phyloP scores from a whole-genome alignment of 1,139 yeast species.

The Sugiyamaella grinbergsii region DNA sequence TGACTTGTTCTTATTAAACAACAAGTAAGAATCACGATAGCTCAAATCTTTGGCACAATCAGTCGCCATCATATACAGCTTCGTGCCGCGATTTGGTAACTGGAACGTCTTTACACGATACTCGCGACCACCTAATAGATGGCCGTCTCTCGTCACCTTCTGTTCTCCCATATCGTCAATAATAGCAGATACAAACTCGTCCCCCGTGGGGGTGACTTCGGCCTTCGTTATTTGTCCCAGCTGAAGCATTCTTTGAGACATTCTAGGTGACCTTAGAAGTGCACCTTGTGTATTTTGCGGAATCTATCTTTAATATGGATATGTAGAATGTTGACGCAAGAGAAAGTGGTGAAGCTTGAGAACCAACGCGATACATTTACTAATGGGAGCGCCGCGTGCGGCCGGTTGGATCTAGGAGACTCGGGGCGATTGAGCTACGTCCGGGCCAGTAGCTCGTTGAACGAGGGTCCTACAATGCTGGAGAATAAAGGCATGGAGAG shows the following conservation, averaged over 20 bases:
- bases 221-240: constrained; percentile 34
- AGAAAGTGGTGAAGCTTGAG: neutral
- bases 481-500: too few relatives aligned
- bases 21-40: constrained; percentile 63
- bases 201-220: constrained; percentile 37
- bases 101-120: constrained; percentile 61
- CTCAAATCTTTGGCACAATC: constrained; percentile 69
- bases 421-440: neutral
- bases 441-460: neutral
- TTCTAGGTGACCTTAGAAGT: neutral
- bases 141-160: constrained; percentile 59
- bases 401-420: neutral
- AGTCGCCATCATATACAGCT: constrained; percentile 64
- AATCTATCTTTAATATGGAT: neutral
- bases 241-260: constrained; percentile 29
- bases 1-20: constrained; percentile 61
- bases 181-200: constrained; percentile 42
- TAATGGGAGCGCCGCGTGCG: neutral
- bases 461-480: too few relatives aligned
- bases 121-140: constrained; percentile 57
- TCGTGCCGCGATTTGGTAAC: constrained; percentile 53
- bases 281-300: neutral
- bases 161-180: constrained; percentile 57
- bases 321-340: too few relatives aligned
- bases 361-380: neutral